phyloP scores from a whole-genome alignment of 768 basidiomycete species.

The Boletus huronensis region DNA sequence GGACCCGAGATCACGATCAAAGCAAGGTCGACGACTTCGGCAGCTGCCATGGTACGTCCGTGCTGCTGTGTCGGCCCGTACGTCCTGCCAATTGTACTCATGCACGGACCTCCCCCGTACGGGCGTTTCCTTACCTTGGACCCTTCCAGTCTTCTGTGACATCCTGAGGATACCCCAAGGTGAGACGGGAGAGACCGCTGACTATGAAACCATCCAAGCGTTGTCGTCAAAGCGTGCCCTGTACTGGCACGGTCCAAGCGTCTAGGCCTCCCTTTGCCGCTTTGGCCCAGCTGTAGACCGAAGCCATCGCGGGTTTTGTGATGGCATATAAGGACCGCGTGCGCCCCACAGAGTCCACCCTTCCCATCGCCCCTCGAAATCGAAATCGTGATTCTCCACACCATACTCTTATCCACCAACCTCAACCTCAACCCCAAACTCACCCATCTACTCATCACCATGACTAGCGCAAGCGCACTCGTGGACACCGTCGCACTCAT shows the following conservation, averaged over 20 bases:
- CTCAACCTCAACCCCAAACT: neutral
- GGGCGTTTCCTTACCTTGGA: neutral
- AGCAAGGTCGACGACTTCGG: constrained; percentile 18
- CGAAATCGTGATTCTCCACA: neutral
- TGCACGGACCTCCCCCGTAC: neutral
- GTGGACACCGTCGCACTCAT: constrained; percentile 1
- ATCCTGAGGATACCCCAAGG: no score
- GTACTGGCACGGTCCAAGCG: constrained; percentile 12
- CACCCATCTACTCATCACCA: constrained; percentile 3
- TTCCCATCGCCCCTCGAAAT: neutral
- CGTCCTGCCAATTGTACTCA: neutral
- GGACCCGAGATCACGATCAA: constrained; percentile 11
- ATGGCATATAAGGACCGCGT: constrained; percentile 11
- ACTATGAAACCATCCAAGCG: constrained; percentile 10
- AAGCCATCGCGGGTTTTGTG: neutral
- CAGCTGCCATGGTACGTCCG: constrained; percentile 3
- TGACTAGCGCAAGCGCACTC: constrained; percentile 1
- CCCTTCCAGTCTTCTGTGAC: neutral
- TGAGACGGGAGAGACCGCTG: constrained; percentile 3
- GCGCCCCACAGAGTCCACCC: constrained; percentile 1
- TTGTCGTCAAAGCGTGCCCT: constrained; percentile 11
- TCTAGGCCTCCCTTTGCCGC: constrained; percentile 1
- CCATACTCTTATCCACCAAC: neutral
- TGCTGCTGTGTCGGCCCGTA: neutral
- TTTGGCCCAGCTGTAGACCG: constrained; percentile 14